Conservation (phyloP, 2,329 filamentous ascomycete species). For the Clarireedia hainanense region DNA sequence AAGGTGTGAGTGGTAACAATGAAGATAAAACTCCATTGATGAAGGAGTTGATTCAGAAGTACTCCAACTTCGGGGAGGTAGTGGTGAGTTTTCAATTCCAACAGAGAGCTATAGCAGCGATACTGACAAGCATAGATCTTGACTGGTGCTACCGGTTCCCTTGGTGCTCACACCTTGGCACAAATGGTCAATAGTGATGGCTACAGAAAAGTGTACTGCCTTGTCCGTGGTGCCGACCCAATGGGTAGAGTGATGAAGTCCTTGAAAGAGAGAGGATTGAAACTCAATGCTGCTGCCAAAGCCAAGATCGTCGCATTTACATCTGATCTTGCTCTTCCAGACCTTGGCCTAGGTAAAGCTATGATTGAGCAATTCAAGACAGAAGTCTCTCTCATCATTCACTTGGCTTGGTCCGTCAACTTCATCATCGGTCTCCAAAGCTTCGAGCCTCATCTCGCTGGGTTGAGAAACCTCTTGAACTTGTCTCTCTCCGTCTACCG, state of each 20-base stretch:
- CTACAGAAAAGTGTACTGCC: conserved; percentile 43
- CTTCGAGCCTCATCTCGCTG: conserved; percentile 25
- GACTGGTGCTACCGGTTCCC: conserved; percentile 58
- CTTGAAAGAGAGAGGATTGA: conserved; percentile 6
- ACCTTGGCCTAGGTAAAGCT: conserved; percentile 14
- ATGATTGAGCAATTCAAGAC: conserved; percentile 22
- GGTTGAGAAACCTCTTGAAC: conserved; percentile 7
- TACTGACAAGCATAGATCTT: conserved; percentile 34
- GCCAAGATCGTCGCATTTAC: conserved; percentile 7
- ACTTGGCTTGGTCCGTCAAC: conserved; percentile 10
- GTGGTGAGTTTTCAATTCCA: conserved; percentile 2
- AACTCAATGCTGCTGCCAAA: not conserved
- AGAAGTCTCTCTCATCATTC: conserved; percentile 28
- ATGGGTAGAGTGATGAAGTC: conserved; percentile 8
- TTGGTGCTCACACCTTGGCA: conserved; percentile 53
- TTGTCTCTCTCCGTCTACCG: conserved; percentile 19
- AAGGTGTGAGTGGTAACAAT: conserved; percentile 29
- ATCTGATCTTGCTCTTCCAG: not conserved
- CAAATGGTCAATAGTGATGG: conserved; percentile 51
- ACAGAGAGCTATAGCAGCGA: conserved; percentile 1
- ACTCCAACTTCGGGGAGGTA: conserved; percentile 31
- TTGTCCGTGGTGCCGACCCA: conserved; percentile 37
- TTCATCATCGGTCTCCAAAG: conserved; percentile 7
- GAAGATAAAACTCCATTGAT: conserved; percentile 34
- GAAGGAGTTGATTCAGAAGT: conserved; percentile 37